Conservation (phyloP, 345 rosid genomes). For the Lepidium africanum region DNA sequence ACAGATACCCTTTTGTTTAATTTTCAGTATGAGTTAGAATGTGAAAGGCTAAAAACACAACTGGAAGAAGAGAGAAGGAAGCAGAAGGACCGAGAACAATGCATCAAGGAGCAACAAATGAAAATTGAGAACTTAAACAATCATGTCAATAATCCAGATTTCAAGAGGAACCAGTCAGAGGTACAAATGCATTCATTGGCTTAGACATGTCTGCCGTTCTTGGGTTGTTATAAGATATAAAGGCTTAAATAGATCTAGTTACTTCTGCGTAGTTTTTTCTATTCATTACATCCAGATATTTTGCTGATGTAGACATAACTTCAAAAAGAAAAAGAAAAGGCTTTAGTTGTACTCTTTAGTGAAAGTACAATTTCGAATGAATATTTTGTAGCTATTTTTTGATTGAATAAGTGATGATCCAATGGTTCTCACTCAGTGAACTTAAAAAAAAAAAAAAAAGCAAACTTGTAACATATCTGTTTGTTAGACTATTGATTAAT, state of each 20-base stretch:
- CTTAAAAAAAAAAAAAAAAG: background rate
- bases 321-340: background rate
- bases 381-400: too few relatives aligned
- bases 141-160: slow-evolving; percentile 37
- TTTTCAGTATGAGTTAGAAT: slow-evolving; percentile 79
- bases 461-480: background rate
- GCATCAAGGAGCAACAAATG: slow-evolving; percentile 61
- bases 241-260: background rate
- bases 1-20: slow-evolving; percentile 1
- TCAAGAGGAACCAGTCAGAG: slow-evolving; percentile 49
- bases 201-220: background rate
- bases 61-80: slow-evolving; percentile 82
- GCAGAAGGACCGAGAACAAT: slow-evolving; percentile 55
- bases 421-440: too few relatives aligned
- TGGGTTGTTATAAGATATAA: background rate
- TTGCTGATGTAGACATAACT: background rate
- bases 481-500: background rate
- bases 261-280: background rate
- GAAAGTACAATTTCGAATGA: background rate
- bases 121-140: slow-evolving; percentile 56
- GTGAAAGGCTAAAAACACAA: slow-evolving; percentile 78
- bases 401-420: too few relatives aligned
- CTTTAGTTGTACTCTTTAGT: background rate
- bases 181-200: slow-evolving; percentile 28
- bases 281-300: background rate